Evolutionary conservation across 192 early-diverging fungal genomes (phyloP), one percentile per base, ranked within the genome.

Genomic region (Entomortierella lignicola): DNA sequence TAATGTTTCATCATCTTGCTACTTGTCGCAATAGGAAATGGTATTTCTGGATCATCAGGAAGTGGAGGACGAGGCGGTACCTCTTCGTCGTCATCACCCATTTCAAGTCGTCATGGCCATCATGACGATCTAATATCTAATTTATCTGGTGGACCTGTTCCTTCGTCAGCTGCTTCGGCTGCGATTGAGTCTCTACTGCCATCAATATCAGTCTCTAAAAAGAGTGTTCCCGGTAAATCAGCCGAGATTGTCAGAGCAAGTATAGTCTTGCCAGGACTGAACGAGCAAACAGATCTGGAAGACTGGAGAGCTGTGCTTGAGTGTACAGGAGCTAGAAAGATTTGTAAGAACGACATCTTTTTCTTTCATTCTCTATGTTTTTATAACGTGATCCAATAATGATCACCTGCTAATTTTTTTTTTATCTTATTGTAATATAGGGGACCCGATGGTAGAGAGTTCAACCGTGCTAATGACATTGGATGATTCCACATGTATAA

Each of bases 361-460:
- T 37, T 56, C 39, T 48, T 55, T 53, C 30, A 8, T 31, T 58
- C 56, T n/a, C 30, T n/a, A 21, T 31, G 39, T 37, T 3, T 23
- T 12, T 23, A 58, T 23, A 58, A 31, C 32, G 56, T 39, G 56
- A 39, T 23, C 5, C 18, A 29, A 42, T 44, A n/a, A n/a, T 13
- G 37, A 44, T 15, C 53, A 60, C 10, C 30, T 2, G 7, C 17
- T 13, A 10, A 31, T 47, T 32, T 37, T 63, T 0, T 27, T 48
- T 52, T 27, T 10, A 26, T 21, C n/a, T n/a, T n/a, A n/a, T n/a
- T n/a, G n/a, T 12, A 23, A 11, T 43, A 51, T 65, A 81, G 80
- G 80, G 80, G 80, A 81, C 59, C 71, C 37, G 27, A 81, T 81
- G 80, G 72, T 81, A 26, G 80, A 81, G 25, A 81, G 80, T 50